These are phyloP conservation scores for Pseudozyma tsukubaensis DNA, from an alignment of 1,284 basidiomycete species.

Conservation along the genomic window DNA sequence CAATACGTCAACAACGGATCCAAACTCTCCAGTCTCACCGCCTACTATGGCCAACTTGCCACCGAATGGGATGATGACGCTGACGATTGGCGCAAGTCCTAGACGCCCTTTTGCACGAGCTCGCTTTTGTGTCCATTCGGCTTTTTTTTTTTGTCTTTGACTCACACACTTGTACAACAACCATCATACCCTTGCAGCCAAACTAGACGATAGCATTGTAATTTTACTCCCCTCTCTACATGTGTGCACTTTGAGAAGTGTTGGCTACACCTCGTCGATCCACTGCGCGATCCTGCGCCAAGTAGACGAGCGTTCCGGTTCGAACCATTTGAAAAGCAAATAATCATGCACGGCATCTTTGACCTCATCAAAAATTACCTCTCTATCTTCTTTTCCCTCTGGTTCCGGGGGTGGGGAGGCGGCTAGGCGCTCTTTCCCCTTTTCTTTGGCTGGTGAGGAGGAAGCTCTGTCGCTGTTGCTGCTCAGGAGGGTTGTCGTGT, in stretches of 20 bases:
- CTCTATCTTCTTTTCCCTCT: constrained; percentile 37
- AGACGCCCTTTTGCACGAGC: background rate
- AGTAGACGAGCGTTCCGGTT: constrained; percentile 54
- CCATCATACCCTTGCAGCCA: background rate
- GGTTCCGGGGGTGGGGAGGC: constrained; percentile 16
- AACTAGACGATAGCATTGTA: too few species aligned
- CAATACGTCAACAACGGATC: constrained; percentile 80
- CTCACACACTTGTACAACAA: background rate
- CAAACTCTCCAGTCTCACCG: constrained; percentile 78
- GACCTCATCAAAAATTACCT: constrained; percentile 62
- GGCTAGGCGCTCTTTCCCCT: background rate
- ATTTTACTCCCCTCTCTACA: background rate
- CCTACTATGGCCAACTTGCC: constrained; percentile 71
- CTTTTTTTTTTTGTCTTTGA: background rate
- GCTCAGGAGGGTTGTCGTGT: too few species aligned
- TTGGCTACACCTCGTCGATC: constrained; percentile 39
- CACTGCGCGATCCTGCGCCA: constrained; percentile 59
- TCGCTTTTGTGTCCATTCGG: background rate
- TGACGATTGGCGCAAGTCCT: constrained; percentile 32
- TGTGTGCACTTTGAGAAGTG: background rate
- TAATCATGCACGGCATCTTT: constrained; percentile 63
- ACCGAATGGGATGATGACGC: constrained; percentile 42
- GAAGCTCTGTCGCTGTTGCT: too few species aligned
- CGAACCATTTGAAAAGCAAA: constrained; percentile 63
- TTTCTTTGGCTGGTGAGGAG: background rate